Evolutionary conservation across 1,284 basidiomycete species (phyloP).

Genomic region (Trichosporon coremiiforme): DNA sequence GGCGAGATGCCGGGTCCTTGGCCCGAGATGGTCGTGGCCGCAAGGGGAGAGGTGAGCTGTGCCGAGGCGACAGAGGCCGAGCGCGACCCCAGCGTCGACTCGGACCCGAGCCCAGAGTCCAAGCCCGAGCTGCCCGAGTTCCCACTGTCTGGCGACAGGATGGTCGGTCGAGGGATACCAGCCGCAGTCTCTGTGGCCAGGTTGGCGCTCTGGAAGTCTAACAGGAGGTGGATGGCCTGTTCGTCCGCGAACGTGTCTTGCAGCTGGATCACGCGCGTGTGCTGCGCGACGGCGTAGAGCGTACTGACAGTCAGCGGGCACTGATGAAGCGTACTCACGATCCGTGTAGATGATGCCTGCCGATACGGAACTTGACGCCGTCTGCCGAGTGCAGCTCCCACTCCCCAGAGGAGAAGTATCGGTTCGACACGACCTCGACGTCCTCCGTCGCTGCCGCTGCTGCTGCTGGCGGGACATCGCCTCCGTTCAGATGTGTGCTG

Average conservation of each 20-base stretch:
- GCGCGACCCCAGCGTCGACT: not conserved
- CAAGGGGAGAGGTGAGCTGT: not conserved
- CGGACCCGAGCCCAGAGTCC: not conserved
- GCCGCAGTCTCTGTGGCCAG: not conserved
- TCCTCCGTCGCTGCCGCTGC: not conserved
- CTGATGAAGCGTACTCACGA: not conserved
- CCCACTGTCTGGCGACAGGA: not conserved
- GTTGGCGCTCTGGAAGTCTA: slow-evolving; percentile 3
- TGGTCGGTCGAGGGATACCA: not conserved
- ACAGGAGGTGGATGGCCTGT: not conserved
- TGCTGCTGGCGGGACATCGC: not conserved
- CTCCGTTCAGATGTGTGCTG: not conserved
- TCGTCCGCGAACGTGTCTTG: slow-evolving; percentile 4
- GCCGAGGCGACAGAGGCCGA: not conserved
- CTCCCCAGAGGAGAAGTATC: not conserved
- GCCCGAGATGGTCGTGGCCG: not conserved
- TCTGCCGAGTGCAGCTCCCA: slow-evolving; percentile 5
- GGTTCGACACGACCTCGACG: slow-evolving; percentile 6
- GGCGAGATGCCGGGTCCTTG: not conserved
- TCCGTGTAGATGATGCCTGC: not conserved
- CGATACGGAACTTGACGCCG: slow-evolving; percentile 3
- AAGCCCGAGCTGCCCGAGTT: no score
- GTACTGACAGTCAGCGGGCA: not conserved
- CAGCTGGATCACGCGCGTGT: not conserved
- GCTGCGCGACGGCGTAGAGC: not conserved